Percentiles rank a stretch among this genome's conserved stretches.
Evolutionary conservation across 768 basidiomycete species (phyloP).

Genomic region (Lentinula aciculospora): DNA sequence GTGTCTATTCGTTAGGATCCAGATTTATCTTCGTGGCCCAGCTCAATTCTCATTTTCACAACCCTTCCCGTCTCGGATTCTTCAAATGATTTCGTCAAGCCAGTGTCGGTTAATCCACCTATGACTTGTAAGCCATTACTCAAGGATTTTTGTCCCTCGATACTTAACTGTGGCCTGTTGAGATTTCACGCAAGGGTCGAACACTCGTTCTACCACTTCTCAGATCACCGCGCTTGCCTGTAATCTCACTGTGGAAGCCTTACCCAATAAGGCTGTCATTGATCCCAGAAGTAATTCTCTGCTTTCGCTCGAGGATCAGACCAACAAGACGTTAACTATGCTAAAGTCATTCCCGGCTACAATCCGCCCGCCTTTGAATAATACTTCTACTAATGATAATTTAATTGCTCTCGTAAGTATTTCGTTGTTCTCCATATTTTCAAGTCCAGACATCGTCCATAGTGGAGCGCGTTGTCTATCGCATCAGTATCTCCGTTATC

Average conservation of each 20-base stretch:
- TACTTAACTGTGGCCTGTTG: background rate
- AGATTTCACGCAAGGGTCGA: background rate
- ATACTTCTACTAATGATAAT: background rate
- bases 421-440: no score
- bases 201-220: background rate
- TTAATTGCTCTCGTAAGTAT: background rate
- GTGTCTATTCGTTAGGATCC: background rate
- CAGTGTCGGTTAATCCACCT: background rate
- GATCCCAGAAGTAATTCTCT: background rate
- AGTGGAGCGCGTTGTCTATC: background rate
- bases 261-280: background rate
- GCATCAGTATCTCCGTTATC: background rate
- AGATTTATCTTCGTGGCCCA: slow-evolving; percentile 1
- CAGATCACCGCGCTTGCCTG: background rate
- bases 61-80: background rate
- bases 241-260: background rate
- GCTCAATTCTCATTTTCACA: background rate
- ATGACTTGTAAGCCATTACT: background rate
- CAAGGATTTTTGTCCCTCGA: background rate
- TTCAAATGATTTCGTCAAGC: background rate
- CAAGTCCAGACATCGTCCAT: background rate
- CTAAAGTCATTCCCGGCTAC: background rate
- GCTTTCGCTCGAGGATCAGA: background rate
- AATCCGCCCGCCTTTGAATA: background rate
- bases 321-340: background rate